These are phyloP conservation scores for Scleroderma citrinum DNA, from an alignment of 768 basidiomycete species.

Conservation along the genomic window DNA sequence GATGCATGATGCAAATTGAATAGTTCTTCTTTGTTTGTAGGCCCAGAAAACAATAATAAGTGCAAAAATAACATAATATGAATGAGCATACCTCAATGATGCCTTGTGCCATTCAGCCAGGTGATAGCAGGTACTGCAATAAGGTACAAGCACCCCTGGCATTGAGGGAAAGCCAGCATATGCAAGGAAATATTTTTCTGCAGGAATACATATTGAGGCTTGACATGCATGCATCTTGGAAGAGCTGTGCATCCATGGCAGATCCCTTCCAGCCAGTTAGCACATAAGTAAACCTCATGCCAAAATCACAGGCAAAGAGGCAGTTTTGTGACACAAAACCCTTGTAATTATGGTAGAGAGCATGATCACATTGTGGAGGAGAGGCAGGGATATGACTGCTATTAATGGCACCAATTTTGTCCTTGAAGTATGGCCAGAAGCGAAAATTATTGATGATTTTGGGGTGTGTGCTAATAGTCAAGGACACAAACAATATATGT, in stretches of 20 bases:
- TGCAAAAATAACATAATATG: background rate
- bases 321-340: background rate
- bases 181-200: slow-evolving; percentile 6
- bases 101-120: slow-evolving; percentile 29
- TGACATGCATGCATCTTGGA: background rate
- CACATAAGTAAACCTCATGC: slow-evolving; percentile 7
- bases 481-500: background rate
- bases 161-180: slow-evolving; percentile 8
- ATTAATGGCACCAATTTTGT: background rate
- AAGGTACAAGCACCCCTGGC: slow-evolving; percentile 30
- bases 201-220: slow-evolving; percentile 5
- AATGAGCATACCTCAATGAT: background rate
- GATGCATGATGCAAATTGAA: slow-evolving; percentile 38
- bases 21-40: slow-evolving; percentile 32
- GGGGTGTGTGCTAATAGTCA: background rate
- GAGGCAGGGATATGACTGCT: too few relatives aligned
- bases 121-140: slow-evolving; percentile 33
- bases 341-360: too few relatives aligned
- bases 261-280: slow-evolving; percentile 13
- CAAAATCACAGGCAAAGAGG: slow-evolving; percentile 7
- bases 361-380: too few relatives aligned
- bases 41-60: slow-evolving; percentile 14
- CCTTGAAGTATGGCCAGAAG: background rate
- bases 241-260: slow-evolving; percentile 6
- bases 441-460: background rate